Evolutionary conservation across 768 basidiomycete genomes (phyloP).

Genomic region (Hygrocybe punicea): DNA sequence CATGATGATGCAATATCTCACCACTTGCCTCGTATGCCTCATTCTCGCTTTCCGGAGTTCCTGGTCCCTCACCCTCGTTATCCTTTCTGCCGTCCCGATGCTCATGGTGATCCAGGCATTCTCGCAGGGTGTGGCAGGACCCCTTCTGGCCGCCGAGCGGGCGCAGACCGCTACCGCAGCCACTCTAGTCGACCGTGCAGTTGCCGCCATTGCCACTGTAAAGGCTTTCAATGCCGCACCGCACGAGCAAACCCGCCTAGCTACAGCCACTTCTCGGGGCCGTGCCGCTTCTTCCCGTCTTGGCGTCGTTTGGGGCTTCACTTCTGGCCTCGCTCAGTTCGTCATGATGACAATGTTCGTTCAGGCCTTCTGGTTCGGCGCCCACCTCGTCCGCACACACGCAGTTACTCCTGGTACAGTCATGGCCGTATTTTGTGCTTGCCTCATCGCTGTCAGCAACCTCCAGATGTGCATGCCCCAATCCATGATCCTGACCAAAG

Average conservation of each 20-base stretch:
- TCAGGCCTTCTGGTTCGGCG: slow-evolving; percentile 94
- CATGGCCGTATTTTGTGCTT: slow-evolving; percentile 98
- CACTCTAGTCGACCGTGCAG: slow-evolving; percentile 73
- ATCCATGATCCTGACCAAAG: slow-evolving; percentile 71
- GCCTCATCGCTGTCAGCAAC: slow-evolving; percentile 83
- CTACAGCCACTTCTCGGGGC: slow-evolving; percentile 45
- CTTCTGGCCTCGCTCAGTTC: slow-evolving; percentile 69
- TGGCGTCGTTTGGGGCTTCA: slow-evolving; percentile 72
- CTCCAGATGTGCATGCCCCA: slow-evolving; percentile 85
- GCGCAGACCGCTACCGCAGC: slow-evolving; percentile 65
- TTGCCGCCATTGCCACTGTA: slow-evolving; percentile 78
- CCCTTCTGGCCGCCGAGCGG: slow-evolving; percentile 67
- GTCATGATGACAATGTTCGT: slow-evolving; percentile 91
- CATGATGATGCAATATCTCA: slow-evolving; percentile 73
- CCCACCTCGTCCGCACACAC: slow-evolving; percentile 80
- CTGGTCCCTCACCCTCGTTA: slow-evolving; percentile 83
- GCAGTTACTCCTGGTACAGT: slow-evolving; percentile 69
- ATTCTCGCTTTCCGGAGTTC: slow-evolving; percentile 78
- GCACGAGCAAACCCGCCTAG: slow-evolving; percentile 43
- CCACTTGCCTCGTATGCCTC: slow-evolving; percentile 75
- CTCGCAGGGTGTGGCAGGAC: slow-evolving; percentile 66
- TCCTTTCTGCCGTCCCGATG: slow-evolving; percentile 84
- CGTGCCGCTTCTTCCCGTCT: slow-evolving; percentile 50
- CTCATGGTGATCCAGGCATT: slow-evolving; percentile 72
- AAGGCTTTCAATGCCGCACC: slow-evolving; percentile 84